Conservation (phyloP, 345 rosid species). For the Bruguiera parviflora region DNA sequence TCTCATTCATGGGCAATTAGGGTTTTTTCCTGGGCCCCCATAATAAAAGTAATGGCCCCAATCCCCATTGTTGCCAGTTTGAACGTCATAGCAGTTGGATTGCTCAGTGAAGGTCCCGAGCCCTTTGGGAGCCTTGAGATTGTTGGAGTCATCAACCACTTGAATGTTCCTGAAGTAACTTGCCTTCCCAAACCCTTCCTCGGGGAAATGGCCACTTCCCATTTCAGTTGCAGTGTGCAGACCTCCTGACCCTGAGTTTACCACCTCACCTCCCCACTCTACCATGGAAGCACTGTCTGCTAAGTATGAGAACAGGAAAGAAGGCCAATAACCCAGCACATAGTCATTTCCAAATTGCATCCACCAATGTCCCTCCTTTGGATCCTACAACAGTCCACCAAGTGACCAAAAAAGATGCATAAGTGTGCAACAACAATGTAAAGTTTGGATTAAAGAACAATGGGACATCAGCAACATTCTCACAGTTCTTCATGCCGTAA, state of each 20-base stretch:
- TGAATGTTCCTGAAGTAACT: constrained; percentile 29
- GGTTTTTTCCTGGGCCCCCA: constrained; percentile 32
- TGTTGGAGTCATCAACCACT: constrained; percentile 27
- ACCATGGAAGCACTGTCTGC: constrained; percentile 20
- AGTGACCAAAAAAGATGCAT: not conserved
- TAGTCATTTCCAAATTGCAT: constrained; percentile 17
- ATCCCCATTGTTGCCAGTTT: constrained; percentile 16
- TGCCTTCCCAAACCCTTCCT: constrained; percentile 33
- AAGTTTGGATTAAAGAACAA: too few species aligned
- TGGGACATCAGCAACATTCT: not conserved
- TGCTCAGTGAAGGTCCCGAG: constrained; percentile 21
- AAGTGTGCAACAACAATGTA: too few species aligned
- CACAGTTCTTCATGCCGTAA: not conserved
- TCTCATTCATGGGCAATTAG: constrained; percentile 21
- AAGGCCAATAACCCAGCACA: constrained; percentile 47
- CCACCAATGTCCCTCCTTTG: constrained; percentile 42
- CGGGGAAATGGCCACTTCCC: constrained; percentile 48
- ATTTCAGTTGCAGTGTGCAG: constrained; percentile 34
- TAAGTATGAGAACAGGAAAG: constrained; percentile 24
- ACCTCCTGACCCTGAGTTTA: constrained; percentile 10
- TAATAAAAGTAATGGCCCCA: constrained; percentile 28
- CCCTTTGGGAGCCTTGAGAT: constrained; percentile 24
- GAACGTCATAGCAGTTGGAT: constrained; percentile 27
- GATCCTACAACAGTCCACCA: constrained; percentile 24
- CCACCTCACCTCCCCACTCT: constrained; percentile 45